Percentiles rank a stretch among this genome's conserved stretches.
These are phyloP conservation scores for Noccaea bulbosa DNA, from an alignment of 345 rosid species.

Conservation along the genomic window DNA sequence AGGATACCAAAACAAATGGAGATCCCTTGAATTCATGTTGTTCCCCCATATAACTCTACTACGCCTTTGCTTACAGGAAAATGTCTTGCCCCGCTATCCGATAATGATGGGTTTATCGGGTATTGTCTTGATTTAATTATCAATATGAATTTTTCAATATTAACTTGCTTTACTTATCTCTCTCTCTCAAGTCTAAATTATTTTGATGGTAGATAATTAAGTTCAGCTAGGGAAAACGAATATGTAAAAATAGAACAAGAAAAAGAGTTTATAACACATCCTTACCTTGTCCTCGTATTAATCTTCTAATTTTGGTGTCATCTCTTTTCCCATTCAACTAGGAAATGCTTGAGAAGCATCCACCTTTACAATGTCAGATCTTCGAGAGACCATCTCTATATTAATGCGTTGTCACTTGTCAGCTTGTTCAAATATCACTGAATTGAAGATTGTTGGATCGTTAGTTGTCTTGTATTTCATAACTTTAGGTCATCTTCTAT, in stretches of 20 bases:
- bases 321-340: slow-evolving; percentile 33
- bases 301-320: slow-evolving; percentile 21
- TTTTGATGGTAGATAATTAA: no score
- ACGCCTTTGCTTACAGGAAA: slow-evolving; percentile 61
- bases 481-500: no score
- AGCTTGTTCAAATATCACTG: slow-evolving; percentile 65
- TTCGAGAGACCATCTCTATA: neutral
- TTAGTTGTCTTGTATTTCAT: slow-evolving; percentile 45
- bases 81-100: slow-evolving; percentile 60
- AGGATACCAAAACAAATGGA: slow-evolving; percentile 6
- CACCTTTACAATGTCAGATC: slow-evolving; percentile 71
- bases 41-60: slow-evolving; percentile 45
- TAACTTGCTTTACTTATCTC: neutral
- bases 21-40: slow-evolving; percentile 68
- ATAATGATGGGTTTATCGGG: slow-evolving; percentile 10
- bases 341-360: slow-evolving; percentile 64
- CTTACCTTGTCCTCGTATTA: neutral
- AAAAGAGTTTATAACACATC: no score
- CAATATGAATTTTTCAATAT: neutral
- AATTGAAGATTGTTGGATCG: slow-evolving; percentile 84
- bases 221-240: no score
- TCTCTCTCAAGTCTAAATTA: neutral
- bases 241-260: no score
- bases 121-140: slow-evolving; percentile 3
- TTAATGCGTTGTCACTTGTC: slow-evolving; percentile 56